Evolutionary conservation across 2,329 filamentous ascomycete species (phyloP).

Genomic region (Tolypocladium paradoxum): DNA sequence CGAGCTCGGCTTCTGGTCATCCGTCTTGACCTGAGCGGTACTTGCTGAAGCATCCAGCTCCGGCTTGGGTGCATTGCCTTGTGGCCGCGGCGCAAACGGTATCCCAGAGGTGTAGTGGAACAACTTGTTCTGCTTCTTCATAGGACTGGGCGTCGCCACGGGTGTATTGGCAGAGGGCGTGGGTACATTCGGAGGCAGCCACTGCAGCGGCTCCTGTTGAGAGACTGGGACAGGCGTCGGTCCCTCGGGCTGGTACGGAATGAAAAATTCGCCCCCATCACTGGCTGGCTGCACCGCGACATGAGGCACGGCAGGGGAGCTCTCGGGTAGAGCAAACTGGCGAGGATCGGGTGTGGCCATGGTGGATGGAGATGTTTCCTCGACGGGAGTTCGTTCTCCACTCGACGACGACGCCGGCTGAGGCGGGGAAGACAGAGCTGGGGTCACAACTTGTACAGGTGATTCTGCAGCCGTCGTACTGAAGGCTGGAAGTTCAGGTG

Average conservation of each 20-base stretch:
- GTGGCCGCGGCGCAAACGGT: conserved; percentile 30
- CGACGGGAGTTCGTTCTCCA: conserved; percentile 13
- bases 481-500: not conserved
- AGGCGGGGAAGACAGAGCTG: conserved; percentile 9
- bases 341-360: conserved; percentile 11
- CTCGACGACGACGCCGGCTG: conserved; percentile 13
- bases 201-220: conserved; percentile 32
- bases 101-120: conserved; percentile 33
- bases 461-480: not conserved
- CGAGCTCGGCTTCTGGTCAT: not conserved
- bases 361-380: conserved; percentile 11
- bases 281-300: conserved; percentile 14
- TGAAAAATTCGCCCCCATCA: conserved; percentile 30
- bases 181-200: conserved; percentile 38
- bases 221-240: conserved; percentile 27
- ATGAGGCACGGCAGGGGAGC: conserved; percentile 19
- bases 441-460: not conserved
- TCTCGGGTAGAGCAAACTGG: conserved; percentile 12
- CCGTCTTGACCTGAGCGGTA: not conserved
- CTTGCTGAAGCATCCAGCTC: not conserved
- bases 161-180: conserved; percentile 24
- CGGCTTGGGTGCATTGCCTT: conserved; percentile 1
- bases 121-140: conserved; percentile 22
- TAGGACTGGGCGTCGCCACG: conserved; percentile 20
- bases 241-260: conserved; percentile 46